Evolutionary conservation across 164 flowering plant genomes (phyloP), one percentile per base, ranked within the genome.

Genomic region (Warburgia ugandensis): DNA sequence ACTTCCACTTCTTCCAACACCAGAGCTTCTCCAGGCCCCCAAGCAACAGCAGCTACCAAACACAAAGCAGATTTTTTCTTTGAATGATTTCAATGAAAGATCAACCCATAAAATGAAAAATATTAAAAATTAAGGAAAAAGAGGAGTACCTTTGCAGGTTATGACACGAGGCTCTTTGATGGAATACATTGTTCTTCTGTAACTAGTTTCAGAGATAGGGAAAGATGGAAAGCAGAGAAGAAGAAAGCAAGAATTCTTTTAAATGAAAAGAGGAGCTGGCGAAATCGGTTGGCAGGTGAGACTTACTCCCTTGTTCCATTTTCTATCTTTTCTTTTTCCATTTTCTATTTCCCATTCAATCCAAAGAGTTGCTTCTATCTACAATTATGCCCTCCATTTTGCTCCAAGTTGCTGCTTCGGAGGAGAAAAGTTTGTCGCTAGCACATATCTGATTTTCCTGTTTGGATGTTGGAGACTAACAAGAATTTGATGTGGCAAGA

Each of bases 1-100:
- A 91, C 74, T 71, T 81, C 71, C 57, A 85, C 98, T 45, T 87
- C 76, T 64, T 87, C 95, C 45, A 91, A 53, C 44, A 83, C 88
- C 75, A 87, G 48, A 14, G 80, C 44, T 58, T 81, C 67, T 35
- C 94, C 92, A 30, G 84, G 67, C 36, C 77, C 86, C 87, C 90
- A 91, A 35, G 94, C 90, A 58, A 83, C 83, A 38, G 90, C 90
- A 64, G 86, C 88, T 77, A n/a, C 16, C 32, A 12, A 29, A 30
- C 4, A 21, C 4, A 26, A 22, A 11, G 10, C 41, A n/a, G 41
- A 37, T 20, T 4, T 20, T 14, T 12, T 14, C 5, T 37, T 12
- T 7, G 16, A 37, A 37, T 37, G 17, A 20, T 37, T 1, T 37
- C 41, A 12, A 37, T 2, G 41, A 1, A 37, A 37, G 5, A 6